phyloP scores from a whole-genome alignment of 2,329 filamentous ascomycete genomes.

The Colletotrichum lindemuthianum region DNA sequence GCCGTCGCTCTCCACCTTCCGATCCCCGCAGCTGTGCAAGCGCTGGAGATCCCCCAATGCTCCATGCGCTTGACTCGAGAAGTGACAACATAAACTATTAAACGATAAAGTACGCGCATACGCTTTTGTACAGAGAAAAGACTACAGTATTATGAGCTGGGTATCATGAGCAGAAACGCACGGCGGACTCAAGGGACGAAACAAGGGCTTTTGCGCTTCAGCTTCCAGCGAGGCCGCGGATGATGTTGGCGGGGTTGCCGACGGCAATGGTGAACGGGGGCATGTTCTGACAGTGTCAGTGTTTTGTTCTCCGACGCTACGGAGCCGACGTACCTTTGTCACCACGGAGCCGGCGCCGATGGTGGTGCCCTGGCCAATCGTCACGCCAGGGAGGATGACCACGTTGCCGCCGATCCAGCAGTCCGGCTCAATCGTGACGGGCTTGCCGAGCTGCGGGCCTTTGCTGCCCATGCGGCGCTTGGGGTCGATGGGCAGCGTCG shows the following conservation, averaged over 20 bases:
- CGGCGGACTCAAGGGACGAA: neutral
- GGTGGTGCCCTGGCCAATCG: constrained; percentile 80
- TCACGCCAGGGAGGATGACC: constrained; percentile 81
- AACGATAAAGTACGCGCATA: constrained; percentile 6
- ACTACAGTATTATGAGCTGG: constrained; percentile 27
- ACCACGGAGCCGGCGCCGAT: constrained; percentile 88
- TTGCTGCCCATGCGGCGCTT: constrained; percentile 78
- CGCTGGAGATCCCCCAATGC: constrained; percentile 15
- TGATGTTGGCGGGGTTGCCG: constrained; percentile 74
- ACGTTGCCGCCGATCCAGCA: constrained; percentile 84
- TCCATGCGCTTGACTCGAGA: constrained; percentile 27
- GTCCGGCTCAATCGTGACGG: constrained; percentile 85
- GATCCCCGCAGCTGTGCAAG: too few species aligned
- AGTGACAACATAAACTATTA: constrained; percentile 1
- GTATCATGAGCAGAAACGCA: constrained; percentile 31
- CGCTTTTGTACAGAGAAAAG: constrained; percentile 31
- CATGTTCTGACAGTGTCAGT: constrained; percentile 60
- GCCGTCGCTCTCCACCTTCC: too few species aligned
- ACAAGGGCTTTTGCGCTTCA: neutral
- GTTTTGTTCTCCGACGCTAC: neutral
- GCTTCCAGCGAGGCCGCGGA: constrained; percentile 49
- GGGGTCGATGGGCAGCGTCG: constrained; percentile 77
- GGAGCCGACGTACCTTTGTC: constrained; percentile 67
- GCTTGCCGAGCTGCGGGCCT: constrained; percentile 75
- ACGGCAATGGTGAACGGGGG: constrained; percentile 75